Conservation (phyloP, 140 eudicot genomes). For the Bidens hawaiensis region DNA sequence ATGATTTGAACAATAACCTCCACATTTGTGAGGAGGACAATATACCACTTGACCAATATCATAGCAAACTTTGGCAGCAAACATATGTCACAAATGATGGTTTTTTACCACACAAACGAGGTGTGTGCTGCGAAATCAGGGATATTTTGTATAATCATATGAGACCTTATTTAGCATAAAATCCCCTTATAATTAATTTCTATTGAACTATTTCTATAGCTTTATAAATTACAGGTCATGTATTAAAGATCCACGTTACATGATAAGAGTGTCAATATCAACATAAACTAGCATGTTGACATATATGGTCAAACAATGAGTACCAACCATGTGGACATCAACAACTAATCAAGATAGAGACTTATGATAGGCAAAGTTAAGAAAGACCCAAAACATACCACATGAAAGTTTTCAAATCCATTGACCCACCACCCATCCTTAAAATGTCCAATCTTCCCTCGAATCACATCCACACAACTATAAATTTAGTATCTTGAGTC, state of each 20-base stretch:
- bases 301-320: slow-evolving; percentile 37
- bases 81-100: too few relatives aligned
- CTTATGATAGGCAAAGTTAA: slow-evolving; percentile 34
- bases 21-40: too few relatives aligned
- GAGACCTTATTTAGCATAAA: too few relatives aligned
- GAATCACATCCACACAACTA: slow-evolving; percentile 19
- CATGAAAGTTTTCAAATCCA: slow-evolving; percentile 34
- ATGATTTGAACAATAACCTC: too few relatives aligned
- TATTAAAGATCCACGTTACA: slow-evolving; percentile 9
- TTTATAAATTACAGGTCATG: not conserved
- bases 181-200: too few relatives aligned
- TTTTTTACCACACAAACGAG: too few relatives aligned
- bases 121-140: too few relatives aligned
- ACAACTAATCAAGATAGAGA: slow-evolving; percentile 41
- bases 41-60: too few relatives aligned
- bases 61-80: too few relatives aligned
- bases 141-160: too few relatives aligned
- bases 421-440: slow-evolving; percentile 30
- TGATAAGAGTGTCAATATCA: slow-evolving; percentile 22
- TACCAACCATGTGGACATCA: slow-evolving; percentile 31
- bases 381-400: slow-evolving; percentile 35
- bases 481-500: slow-evolving; percentile 1
- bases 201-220: too few relatives aligned
- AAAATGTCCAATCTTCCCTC: slow-evolving; percentile 25
- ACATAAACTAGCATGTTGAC: slow-evolving; percentile 33